Evolutionary conservation across 2,329 filamentous ascomycete species (phyloP).

Genomic region (Sphaerulina populicola): DNA sequence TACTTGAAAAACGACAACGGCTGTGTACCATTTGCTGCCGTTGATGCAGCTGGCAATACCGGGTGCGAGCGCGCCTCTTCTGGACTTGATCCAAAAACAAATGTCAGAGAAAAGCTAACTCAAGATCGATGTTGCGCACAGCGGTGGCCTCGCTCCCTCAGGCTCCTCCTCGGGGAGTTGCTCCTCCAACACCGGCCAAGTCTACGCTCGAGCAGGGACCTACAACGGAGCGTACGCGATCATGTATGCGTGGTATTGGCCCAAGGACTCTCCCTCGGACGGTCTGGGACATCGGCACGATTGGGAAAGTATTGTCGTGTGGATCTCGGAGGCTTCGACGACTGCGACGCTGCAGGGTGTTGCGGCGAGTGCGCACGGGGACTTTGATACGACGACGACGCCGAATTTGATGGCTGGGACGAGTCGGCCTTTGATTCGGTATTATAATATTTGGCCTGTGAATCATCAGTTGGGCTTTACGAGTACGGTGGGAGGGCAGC

Average conservation of each 20-base stretch:
- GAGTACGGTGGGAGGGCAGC: conserved; percentile 27
- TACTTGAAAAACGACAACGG: conserved; percentile 49
- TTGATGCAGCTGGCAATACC: conserved; percentile 51
- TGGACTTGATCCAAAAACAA: conserved; percentile 3
- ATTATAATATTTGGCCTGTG: conserved; percentile 42
- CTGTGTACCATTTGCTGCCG: conserved; percentile 56
- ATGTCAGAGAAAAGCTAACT: not conserved
- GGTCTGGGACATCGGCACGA: conserved; percentile 48
- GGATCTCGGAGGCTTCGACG: conserved; percentile 38
- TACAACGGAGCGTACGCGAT: conserved; percentile 41
- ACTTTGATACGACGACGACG: conserved; percentile 39
- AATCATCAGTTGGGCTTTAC: conserved; percentile 43
- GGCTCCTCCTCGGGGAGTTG: conserved; percentile 38
- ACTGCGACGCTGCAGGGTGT: conserved; percentile 42
- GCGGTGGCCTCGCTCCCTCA: conserved; percentile 38
- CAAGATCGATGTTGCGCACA: conserved; percentile 17
- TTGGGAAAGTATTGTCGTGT: conserved; percentile 50
- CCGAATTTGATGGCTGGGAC: conserved; percentile 38
- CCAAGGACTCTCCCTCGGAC: conserved; percentile 40
- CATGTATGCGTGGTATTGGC: conserved; percentile 49
- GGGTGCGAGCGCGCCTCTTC: conserved; percentile 34
- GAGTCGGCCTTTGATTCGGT: conserved; percentile 40
- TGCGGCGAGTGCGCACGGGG: conserved; percentile 47
- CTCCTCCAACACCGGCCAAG: conserved; percentile 42
- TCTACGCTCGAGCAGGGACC: conserved; percentile 42